These are phyloP conservation scores for Fraxinus ornus DNA, from an alignment of 305 asterid genomes.

Conservation along the genomic window DNA sequence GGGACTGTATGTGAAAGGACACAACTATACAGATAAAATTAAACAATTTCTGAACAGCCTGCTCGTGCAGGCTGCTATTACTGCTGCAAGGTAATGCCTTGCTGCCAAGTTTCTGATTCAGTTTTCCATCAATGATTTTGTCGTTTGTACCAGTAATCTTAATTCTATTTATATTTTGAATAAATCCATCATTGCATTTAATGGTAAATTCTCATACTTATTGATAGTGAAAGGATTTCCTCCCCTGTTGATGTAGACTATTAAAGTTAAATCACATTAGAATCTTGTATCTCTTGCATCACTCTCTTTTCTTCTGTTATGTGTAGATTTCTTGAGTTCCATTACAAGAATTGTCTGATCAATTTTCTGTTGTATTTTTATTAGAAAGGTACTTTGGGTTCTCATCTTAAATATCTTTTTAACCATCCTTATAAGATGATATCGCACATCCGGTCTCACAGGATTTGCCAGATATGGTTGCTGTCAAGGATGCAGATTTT, in stretches of 20 bases:
- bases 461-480: conserved; percentile 78
- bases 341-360: background rate
- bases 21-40: background rate
- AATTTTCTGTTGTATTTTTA: background rate
- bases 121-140: background rate
- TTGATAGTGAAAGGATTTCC: background rate
- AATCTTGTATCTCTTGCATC: background rate
- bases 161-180: background rate
- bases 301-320: background rate
- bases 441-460: conserved; percentile 15
- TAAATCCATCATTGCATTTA: background rate
- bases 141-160: background rate
- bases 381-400: background rate
- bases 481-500: conserved; percentile 83
- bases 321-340: background rate
- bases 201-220: background rate
- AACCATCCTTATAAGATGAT: background rate
- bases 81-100: background rate
- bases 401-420: background rate
- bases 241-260: background rate
- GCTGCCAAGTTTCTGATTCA: background rate
- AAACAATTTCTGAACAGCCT: background rate
- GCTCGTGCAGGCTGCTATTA: background rate
- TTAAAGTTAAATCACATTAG: background rate
- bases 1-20: background rate